Evolutionary conservation across 164 flowering plant species (phyloP), one percentile per base, ranked within the genome.

Genomic region (Cinnamomum micranthum): DNA sequence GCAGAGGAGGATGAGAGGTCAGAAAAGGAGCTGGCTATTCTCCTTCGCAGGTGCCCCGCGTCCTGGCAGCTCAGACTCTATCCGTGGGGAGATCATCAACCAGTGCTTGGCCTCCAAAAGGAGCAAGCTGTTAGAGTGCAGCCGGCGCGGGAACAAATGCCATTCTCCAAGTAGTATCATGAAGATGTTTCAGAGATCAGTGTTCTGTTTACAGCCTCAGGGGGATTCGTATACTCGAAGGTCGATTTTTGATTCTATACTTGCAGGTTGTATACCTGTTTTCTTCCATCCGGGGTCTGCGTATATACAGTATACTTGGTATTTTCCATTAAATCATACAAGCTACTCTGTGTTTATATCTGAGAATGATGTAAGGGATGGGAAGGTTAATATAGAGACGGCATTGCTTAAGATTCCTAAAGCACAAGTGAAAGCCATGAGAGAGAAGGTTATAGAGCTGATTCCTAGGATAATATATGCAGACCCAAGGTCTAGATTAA

Each of bases 191-290:
- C 89, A 85, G 66, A 75, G 75, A 68, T 89, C 97, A 0, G 51
- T 72, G 7, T 92, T 90, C 83, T 92, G 97, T 71, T 68, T 92
- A 60, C 93, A 92, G 76, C 94, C 94, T 58, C 85, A 84, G 5
- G 94, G 94, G 7, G 97, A 92, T 68, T 88, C 97, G 0, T 83
- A 63, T 60, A 89, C 97, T 3, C 77, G 97, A 59, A 70, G 90
- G 24, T 90, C 94, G 0, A 75, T 84, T 22, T 90, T 92, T 62
- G 95, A 89, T 66, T 86, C 97, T 0, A 88, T 92, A 47, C 69
- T 92, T 24, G 88, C 92, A 0, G 97, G 94, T 2, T 92, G 97
- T 66, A 87, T 92, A 41, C 96, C 96, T 0, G 97, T 92, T 3
- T 92, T 92, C 73, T 90, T 92, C 79, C 90, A 88, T 59, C 91